Evolutionary conservation across 495 filamentous ascomycete genomes (phyloP).

Genomic region (Acidomyces sp.): DNA sequence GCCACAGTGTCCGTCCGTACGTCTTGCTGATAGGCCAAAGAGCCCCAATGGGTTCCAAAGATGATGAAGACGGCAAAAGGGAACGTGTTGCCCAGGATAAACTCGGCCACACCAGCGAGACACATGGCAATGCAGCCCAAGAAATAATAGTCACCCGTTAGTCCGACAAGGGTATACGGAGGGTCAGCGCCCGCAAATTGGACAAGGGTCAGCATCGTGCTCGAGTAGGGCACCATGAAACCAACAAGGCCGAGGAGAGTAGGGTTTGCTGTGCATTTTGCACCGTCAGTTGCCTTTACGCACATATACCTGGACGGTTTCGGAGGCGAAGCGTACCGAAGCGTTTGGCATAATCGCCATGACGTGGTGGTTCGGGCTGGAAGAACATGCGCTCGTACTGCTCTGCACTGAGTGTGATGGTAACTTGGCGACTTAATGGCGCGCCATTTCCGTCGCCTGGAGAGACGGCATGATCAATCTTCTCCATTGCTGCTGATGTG

Average conservation of each 20-base stretch:
- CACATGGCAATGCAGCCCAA: conserved; percentile 21
- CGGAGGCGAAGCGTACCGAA: conserved; percentile 14
- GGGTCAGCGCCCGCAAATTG: conserved; percentile 13
- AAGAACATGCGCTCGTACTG: conserved; percentile 23
- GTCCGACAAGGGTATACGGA: conserved; percentile 10
- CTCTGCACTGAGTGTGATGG: conserved; percentile 14
- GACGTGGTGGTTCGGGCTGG: conserved; percentile 11
- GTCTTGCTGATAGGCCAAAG: conserved; percentile 18
- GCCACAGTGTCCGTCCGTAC: conserved; percentile 13
- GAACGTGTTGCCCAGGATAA: conserved; percentile 22
- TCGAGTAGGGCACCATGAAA: conserved; percentile 19
- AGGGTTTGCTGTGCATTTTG: conserved; percentile 15
- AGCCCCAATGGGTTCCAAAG: conserved; percentile 19
- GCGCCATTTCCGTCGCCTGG: conserved; percentile 9
- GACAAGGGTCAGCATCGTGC: conserved; percentile 16
- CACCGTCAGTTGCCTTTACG: neutral
- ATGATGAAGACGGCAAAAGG: conserved; percentile 22
- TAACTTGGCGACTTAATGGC: conserved; percentile 16
- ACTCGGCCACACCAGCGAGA: conserved; percentile 19
- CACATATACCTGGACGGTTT: no score
- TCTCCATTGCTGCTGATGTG: no score
- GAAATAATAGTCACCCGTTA: conserved; percentile 21
- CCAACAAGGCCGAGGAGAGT: conserved; percentile 19
- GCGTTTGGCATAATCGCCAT: conserved; percentile 19
- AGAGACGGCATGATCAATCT: no score